Evolutionary conservation across 768 basidiomycete species (phyloP).

Genomic region (Pisolithus tinctorius): DNA sequence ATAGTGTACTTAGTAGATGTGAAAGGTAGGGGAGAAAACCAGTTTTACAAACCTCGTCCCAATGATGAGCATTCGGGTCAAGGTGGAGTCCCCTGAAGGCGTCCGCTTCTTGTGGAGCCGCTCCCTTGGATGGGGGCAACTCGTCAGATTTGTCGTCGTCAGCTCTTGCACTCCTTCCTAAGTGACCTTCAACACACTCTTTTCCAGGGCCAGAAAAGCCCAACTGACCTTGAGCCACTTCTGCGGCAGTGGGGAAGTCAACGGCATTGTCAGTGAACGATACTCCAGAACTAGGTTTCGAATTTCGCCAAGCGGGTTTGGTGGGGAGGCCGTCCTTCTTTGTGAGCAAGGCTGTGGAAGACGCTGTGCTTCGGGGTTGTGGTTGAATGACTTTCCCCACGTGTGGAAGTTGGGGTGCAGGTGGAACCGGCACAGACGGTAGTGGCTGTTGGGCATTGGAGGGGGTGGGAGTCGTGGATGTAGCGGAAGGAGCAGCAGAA

Average conservation of each 20-base stretch:
- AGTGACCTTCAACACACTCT: slow-evolving; percentile 9
- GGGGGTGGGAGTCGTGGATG: slow-evolving; percentile 42
- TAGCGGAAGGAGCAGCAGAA: slow-evolving; percentile 57
- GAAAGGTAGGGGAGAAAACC: background rate
- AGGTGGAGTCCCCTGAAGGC: slow-evolving; percentile 92
- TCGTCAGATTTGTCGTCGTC: slow-evolving; percentile 47
- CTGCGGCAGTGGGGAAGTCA: slow-evolving; percentile 96
- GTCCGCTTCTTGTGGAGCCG: slow-evolving; percentile 78
- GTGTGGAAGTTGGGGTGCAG: slow-evolving; percentile 48
- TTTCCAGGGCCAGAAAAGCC: background rate
- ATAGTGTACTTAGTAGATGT: slow-evolving; percentile 6
- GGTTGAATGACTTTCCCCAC: slow-evolving; percentile 59
- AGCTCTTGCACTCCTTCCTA: slow-evolving; percentile 15
- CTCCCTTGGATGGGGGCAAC: slow-evolving; percentile 43
- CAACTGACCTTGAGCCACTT: slow-evolving; percentile 77
- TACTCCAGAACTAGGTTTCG: slow-evolving; percentile 33
- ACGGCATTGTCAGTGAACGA: slow-evolving; percentile 39
- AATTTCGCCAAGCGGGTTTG: slow-evolving; percentile 71
- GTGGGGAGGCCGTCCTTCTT: slow-evolving; percentile 21
- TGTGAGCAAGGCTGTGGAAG: slow-evolving; percentile 28
- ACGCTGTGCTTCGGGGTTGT: slow-evolving; percentile 43
- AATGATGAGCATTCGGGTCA: slow-evolving; percentile 91
- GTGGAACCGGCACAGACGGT: slow-evolving; percentile 32
- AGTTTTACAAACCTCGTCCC: slow-evolving; percentile 81
- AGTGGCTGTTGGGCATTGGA: slow-evolving; percentile 42